phyloP scores from a whole-genome alignment of 2,329 filamentous ascomycete species.

The Tolypocladium tundrense region DNA sequence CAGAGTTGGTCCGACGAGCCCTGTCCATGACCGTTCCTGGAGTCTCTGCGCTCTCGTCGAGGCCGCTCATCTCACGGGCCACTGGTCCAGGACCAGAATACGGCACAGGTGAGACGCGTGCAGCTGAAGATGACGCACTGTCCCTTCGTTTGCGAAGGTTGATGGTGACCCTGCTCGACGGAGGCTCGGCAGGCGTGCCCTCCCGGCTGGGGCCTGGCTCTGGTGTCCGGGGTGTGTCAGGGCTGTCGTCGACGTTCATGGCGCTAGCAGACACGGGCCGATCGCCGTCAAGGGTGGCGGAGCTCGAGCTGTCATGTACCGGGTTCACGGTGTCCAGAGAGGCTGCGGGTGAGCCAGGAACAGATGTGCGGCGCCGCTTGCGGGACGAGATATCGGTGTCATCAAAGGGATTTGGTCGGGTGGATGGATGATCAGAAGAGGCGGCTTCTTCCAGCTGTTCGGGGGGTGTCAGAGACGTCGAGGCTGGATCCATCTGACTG shows the following conservation, averaged over 20 bases:
- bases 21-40: not conserved
- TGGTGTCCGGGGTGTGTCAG: slow-evolving; percentile 28
- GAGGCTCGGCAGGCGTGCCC: slow-evolving; percentile 24
- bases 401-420: slow-evolving; percentile 54
- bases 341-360: slow-evolving; percentile 41
- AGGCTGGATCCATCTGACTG: slow-evolving; percentile 45
- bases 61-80: not conserved
- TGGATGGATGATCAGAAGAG: slow-evolving; percentile 53
- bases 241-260: slow-evolving; percentile 23
- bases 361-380: slow-evolving; percentile 53
- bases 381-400: slow-evolving; percentile 44
- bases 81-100: not conserved
- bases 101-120: not conserved
- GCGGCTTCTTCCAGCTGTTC: slow-evolving; percentile 36
- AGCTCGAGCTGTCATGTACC: slow-evolving; percentile 20
- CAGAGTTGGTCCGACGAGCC: not conserved
- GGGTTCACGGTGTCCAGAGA: slow-evolving; percentile 35
- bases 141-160: slow-evolving; percentile 38
- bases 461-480: slow-evolving; percentile 38
- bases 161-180: slow-evolving; percentile 50
- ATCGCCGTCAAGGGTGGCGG: slow-evolving; percentile 17
- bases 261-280: slow-evolving; percentile 17
- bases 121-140: not conserved
- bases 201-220: slow-evolving; percentile 19
- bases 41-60: not conserved